Conservation (phyloP, 2,329 filamentous ascomycete species). For the Hymenotorrendiella dingleyae region DNA sequence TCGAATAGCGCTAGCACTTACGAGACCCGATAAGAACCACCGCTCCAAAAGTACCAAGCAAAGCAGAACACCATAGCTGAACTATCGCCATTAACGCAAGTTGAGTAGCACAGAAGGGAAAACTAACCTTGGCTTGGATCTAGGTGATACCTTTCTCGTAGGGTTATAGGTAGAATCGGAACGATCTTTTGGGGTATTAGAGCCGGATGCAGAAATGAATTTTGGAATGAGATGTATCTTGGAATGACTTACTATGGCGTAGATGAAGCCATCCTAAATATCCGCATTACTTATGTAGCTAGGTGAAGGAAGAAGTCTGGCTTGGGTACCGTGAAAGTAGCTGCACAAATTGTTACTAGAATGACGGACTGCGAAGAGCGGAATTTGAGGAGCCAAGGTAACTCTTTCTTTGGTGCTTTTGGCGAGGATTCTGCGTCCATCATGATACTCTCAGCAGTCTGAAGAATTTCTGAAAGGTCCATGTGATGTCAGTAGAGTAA, state of each 20-base stretch:
- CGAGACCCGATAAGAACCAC: constrained; percentile 6
- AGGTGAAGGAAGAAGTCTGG: background rate
- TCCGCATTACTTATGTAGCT: background rate
- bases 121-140: constrained; percentile 1
- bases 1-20: background rate
- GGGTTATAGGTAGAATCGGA: constrained; percentile 3
- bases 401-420: background rate
- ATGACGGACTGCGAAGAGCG: constrained; percentile 6
- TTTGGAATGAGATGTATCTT: background rate
- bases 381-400: constrained; percentile 1
- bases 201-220: too few relatives aligned
- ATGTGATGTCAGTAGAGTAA: too few relatives aligned
- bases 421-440: background rate
- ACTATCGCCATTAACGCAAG: constrained; percentile 1
- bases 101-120: too few relatives aligned
- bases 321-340: constrained; percentile 5
- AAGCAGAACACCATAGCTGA: constrained; percentile 5
- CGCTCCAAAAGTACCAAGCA: constrained; percentile 7
- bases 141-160: constrained; percentile 4
- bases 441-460: too few relatives aligned
- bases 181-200: constrained; percentile 1
- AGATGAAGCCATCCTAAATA: constrained; percentile 12
- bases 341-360: constrained; percentile 5
- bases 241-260: constrained; percentile 4
- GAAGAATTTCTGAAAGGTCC: too few relatives aligned